Conservation (phyloP, 2,329 filamentous ascomycete species). For the Alternaria brassicicola region DNA sequence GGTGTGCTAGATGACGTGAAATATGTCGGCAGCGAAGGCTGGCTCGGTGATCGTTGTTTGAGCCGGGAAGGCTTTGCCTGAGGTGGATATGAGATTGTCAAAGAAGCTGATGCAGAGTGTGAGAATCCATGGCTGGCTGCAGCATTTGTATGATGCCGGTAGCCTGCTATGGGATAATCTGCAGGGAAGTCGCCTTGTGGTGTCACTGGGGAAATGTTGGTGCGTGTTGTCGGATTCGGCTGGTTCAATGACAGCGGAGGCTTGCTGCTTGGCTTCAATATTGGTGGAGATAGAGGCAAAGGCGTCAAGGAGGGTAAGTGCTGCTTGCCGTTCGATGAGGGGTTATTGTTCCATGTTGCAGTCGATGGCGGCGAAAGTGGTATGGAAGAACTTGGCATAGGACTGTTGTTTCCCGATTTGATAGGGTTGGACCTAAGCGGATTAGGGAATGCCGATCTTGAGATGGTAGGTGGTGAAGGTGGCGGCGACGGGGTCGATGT, state of each 20-base stretch:
- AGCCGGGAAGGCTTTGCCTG: slow-evolving; percentile 4
- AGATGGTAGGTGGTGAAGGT: slow-evolving; percentile 33
- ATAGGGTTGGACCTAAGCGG: slow-evolving; percentile 32
- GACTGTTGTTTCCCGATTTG: slow-evolving; percentile 20
- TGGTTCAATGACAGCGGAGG: slow-evolving; percentile 40
- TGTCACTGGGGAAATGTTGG: slow-evolving; percentile 34
- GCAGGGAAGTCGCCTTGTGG: slow-evolving; percentile 20
- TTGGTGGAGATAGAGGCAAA: slow-evolving; percentile 43
- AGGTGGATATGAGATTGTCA: slow-evolving; percentile 14
- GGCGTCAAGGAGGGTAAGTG: slow-evolving; percentile 34
- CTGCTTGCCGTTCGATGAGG: slow-evolving; percentile 23
- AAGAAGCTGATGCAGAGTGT: slow-evolving; percentile 32
- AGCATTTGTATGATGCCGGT: slow-evolving; percentile 9
- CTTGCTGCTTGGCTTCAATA: slow-evolving; percentile 41
- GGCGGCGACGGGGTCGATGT: slow-evolving; percentile 45
- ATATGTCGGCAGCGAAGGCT: slow-evolving; percentile 28
- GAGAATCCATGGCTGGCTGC: slow-evolving; percentile 9
- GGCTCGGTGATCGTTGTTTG: slow-evolving; percentile 28
- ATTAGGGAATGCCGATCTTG: slow-evolving; percentile 32
- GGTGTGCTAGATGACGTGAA: slow-evolving; percentile 16
- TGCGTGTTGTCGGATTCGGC: slow-evolving; percentile 42
- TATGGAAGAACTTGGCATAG: slow-evolving; percentile 26
- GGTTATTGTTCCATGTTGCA: slow-evolving; percentile 17
- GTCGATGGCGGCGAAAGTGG: slow-evolving; percentile 35
- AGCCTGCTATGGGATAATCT: slow-evolving; percentile 22